Conservation (phyloP, 2,329 filamentous ascomycete species). For the Chrysosporium keratinophilum region DNA sequence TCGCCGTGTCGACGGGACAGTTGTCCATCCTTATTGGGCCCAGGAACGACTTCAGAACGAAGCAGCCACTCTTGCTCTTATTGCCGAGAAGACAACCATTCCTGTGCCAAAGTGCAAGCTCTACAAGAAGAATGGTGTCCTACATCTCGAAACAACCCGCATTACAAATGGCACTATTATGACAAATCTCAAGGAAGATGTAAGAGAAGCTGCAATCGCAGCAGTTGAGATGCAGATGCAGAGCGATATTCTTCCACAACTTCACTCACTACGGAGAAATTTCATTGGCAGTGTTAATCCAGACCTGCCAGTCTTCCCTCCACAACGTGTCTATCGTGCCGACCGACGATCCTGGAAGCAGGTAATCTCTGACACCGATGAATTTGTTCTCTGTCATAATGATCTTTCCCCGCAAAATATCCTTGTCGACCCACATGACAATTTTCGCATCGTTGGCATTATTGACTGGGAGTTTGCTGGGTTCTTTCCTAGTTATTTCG, state of each 20-base stretch:
- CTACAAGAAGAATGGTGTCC: not conserved
- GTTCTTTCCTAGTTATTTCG: constrained; percentile 15
- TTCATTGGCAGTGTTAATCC: not conserved
- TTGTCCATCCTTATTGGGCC: not conserved
- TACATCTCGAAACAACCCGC: constrained; percentile 5
- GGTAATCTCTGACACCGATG: not conserved
- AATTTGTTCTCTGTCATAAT: constrained; percentile 16
- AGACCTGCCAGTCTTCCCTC: constrained; percentile 5
- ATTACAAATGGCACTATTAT: not conserved
- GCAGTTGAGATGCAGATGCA: constrained; percentile 3
- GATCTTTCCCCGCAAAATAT: constrained; percentile 18
- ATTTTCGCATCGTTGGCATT: constrained; percentile 16
- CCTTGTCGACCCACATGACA: constrained; percentile 14
- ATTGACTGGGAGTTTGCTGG: constrained; percentile 20
- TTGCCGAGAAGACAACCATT: constrained; percentile 10
- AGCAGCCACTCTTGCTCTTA: constrained; percentile 9
- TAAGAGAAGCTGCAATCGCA: not conserved
- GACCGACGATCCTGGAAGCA: constrained; percentile 2
- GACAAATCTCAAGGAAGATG: not conserved
- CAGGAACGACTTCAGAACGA: constrained; percentile 11
- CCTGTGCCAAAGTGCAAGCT: constrained; percentile 8
- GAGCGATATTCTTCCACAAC: constrained; percentile 7
- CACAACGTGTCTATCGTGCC: not conserved
- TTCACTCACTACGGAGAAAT: constrained; percentile 1
- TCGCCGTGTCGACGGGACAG: not conserved